A percentile compares a stretch with the other conserved stretches of the same genome.
phyloP scores from a whole-genome alignment of 768 basidiomycete species.

The Mycena haematopus region DNA sequence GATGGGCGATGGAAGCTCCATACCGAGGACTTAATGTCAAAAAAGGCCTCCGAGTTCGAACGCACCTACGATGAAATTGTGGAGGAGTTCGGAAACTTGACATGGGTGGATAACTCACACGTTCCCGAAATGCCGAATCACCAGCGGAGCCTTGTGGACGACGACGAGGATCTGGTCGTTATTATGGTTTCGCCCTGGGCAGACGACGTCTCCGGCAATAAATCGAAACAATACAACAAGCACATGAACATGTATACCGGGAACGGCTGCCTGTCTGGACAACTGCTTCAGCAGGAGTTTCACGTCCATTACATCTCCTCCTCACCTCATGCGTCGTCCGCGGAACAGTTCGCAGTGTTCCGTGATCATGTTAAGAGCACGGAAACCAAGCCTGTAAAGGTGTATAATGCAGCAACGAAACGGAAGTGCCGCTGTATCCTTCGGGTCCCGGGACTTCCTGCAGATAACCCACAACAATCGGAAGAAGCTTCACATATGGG shows the following conservation, averaged over 20 bases:
- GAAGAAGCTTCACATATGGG: slow-evolving; percentile 18
- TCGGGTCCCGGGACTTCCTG: slow-evolving; percentile 20
- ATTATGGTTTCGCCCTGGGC: not conserved
- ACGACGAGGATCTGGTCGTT: not conserved
- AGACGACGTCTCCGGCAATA: too few species aligned
- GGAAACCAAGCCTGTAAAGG: slow-evolving; percentile 7
- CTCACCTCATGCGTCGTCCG: too few species aligned
- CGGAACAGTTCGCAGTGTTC: too few species aligned
- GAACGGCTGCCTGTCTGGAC: too few species aligned
- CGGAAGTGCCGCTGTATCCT: slow-evolving; percentile 19
- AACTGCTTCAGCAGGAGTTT: too few species aligned
- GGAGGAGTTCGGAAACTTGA: too few species aligned
- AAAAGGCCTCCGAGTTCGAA: too few species aligned
- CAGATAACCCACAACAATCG: slow-evolving; percentile 32
- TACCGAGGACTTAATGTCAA: too few species aligned
- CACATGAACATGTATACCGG: too few species aligned
- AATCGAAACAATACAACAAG: too few species aligned
- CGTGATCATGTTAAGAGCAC: slow-evolving; percentile 16
- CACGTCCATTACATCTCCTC: too few species aligned
- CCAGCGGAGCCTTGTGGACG: not conserved
- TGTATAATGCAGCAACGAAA: slow-evolving; percentile 19
- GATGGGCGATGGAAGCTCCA: not conserved
- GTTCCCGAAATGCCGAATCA: not conserved
- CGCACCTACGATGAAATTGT: too few species aligned
- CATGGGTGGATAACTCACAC: not conserved